These are phyloP conservation scores for Lindgomyces ingoldianus DNA, from an alignment of 495 filamentous ascomycete species.

Conservation along the genomic window DNA sequence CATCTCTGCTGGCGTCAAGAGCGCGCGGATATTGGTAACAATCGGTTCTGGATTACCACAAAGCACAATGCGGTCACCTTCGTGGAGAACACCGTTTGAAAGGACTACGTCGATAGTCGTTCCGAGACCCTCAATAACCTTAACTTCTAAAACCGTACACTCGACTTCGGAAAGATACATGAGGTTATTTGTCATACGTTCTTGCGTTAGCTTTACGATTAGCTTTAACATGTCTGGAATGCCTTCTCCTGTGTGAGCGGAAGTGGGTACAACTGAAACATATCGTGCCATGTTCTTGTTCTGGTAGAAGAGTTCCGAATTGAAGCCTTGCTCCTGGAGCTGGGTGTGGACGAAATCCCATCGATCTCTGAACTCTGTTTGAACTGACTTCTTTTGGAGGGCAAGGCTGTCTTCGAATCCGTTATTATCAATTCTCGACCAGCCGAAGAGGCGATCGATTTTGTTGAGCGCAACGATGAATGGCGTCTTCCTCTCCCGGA, in stretches of 20 bases:
- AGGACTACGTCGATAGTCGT: conserved; percentile 98
- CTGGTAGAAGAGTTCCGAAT: conserved; percentile 93
- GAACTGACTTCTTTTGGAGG: conserved; percentile 89
- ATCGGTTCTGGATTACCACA: conserved; percentile 96
- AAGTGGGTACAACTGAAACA: conserved; percentile 95
- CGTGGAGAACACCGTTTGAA: conserved; percentile 90
- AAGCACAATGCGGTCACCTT: conserved; percentile 92
- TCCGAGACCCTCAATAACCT: conserved; percentile 96
- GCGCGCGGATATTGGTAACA: conserved; percentile 90
- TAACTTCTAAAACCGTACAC: conserved; percentile 97
- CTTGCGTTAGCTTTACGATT: conserved; percentile 85
- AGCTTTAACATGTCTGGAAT: conserved; percentile 99
- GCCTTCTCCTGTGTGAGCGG: conserved; percentile 96
- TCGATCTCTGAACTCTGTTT: conserved; percentile 91
- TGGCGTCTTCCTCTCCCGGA: conserved; percentile 91
- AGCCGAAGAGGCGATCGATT: conserved; percentile 98
- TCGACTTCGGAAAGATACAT: conserved; percentile 99
- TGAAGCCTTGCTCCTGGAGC: conserved; percentile 96
- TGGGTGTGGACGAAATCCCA: conserved; percentile 89
- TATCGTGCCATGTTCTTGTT: conserved; percentile 94
- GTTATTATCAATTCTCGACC: conserved; percentile 97
- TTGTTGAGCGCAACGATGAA: conserved; percentile 99
- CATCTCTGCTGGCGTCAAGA: conserved; percentile 90
- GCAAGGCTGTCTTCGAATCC: conserved; percentile 90
- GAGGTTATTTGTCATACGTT: conserved; percentile 94